Evolutionary conservation across 306 rosid species (phyloP), one percentile per base, ranked within the genome.

Genomic region (Malus sylvestris): DNA sequence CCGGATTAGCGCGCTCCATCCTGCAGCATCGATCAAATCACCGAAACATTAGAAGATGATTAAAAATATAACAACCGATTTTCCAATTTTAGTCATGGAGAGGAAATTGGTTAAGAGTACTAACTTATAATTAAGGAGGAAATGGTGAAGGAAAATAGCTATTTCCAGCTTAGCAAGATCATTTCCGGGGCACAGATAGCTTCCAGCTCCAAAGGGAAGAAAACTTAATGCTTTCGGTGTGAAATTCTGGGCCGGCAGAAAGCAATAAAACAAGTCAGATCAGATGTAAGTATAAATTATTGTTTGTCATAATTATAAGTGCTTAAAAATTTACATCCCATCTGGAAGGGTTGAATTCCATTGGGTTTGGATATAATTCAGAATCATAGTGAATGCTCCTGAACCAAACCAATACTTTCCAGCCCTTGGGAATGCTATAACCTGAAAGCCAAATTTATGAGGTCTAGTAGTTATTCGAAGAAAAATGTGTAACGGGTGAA

Each of bases 191-290:
- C 98, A 93, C 75, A 90, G 57, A 67, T 96, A 86, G 67, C 72
- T 83, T 83, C 98, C 98, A 62, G 79, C 88, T 81, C 97, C 98
- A 73, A 93, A 93, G 73, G 98, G 98, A 65, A 93, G 86, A 87
- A 93, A 93, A 62, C 88, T 86, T 58, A 91, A 97, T 0, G 94
- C 94, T 79, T 85, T 91, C 60, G 88, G 91, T 64, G 83, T 85
- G 23, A 8, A 71, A 45, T 60, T 49, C 88, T 93, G 64, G 16
- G 44, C 44, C 25, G 38, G 45, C 22, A 45, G 19, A 58, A 70
- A 69, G 38, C 25, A 33, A 4, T 20, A 23, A 51, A 64, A 72
- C 25, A 20, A 15, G 25, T 27, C 29, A 27, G 29, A 27, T 23
- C 33, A 63, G 46, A 25, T 33, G 35, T 2, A 40, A 27, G 51